Evolutionary conservation across 495 filamentous ascomycete species (phyloP), one percentile per base, ranked within the genome.

Genomic region (Haplographium delicatum): DNA sequence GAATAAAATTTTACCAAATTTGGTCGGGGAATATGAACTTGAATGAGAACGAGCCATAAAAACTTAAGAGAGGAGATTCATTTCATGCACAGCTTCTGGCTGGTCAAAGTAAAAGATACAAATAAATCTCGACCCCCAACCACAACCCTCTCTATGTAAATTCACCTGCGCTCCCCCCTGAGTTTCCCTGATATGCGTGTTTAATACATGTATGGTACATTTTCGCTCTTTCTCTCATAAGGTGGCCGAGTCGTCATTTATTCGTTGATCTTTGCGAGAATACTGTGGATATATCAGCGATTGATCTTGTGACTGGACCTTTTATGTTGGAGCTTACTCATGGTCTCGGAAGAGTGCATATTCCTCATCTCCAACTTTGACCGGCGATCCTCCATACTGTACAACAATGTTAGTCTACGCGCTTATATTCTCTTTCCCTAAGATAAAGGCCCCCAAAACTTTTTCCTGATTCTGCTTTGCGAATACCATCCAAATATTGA

Each of bases 301-400:
- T n/a, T n/a, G n/a, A n/a, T n/a, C n/a, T n/a, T n/a, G n/a, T n/a
- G n/a, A n/a, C n/a, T n/a, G n/a, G n/a, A n/a, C n/a, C n/a, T n/a
- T n/a, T n/a, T n/a, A n/a, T n/a, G n/a, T n/a, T n/a, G 11, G 28
- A 27, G 39, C 51, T 46, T 49, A 96, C 93, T 99, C 93, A 71
- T 88, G 84, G 70, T 99, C 93, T 59, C 91, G 78, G 83, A 94
- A 99, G 49, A 99, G 84, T 53, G 84, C 82, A 73, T 81, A 97
- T 75, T 97, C 93, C 55, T 96, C 88, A 56, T 97, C 91, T 54
- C 91, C 91, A 59, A 97, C 89, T 81, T 96, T 96, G 68, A 99
- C 80, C 46, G 94, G 85, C 65, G 85, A 90, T 49, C 93, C 93
- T 68, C 93, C 93, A 65, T 86, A 99, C 93, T 98, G 57, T 53